Base-by-base conservation (phyloP, 257 asterid species). In the Eustoma russellianum region DNA sequence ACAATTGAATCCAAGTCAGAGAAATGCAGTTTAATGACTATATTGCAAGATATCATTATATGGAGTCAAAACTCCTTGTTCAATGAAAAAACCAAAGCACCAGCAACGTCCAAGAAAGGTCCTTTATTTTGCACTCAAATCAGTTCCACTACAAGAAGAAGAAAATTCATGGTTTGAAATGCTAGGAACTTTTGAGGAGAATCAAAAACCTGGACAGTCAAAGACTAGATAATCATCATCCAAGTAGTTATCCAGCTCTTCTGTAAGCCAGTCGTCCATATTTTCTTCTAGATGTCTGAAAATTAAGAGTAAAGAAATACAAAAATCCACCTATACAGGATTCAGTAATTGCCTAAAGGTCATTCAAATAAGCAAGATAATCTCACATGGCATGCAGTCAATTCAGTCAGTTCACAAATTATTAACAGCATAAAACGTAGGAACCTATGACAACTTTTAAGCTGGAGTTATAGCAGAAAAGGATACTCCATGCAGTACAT, bases 401-500 rank as follows among this genome's bases (percentile, higher is more conserved):
- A 38, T 2, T 38, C 41, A 35, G 41, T 5, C 41, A 35, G 8
- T 5, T 5, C 43, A 38, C 13, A 11, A 11, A 38, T 38, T 38
- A 8, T 38, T 38, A 38, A 11, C 43, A 11, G 43, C 43, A 7
- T 7, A 38, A 38, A 38, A 8, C 7, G 12, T 11, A 38, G 43
- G 43, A 8, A 2, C 7, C 9, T 4, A 38, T 11, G 10, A 38
- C 43, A 38, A 38, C 43, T n/a, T n/a, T n/a, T 38, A 38, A 2
- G 12, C 5, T 38, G 43, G 43, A 7, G 12, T 7, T 8, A 7
- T 38, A 4, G 12, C 9, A n/a, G 13, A 15, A 53, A 75, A 75
- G 95, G 95, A 87, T 92, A 92, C 95, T 92, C 99, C 99, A 92
- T 92, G 83, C 99, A 92, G 75, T 92, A 88, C 45, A 92, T 70